phyloP scores from a whole-genome alignment of 2,329 filamentous ascomycete species.

The Apiospora kogelbergensis region DNA sequence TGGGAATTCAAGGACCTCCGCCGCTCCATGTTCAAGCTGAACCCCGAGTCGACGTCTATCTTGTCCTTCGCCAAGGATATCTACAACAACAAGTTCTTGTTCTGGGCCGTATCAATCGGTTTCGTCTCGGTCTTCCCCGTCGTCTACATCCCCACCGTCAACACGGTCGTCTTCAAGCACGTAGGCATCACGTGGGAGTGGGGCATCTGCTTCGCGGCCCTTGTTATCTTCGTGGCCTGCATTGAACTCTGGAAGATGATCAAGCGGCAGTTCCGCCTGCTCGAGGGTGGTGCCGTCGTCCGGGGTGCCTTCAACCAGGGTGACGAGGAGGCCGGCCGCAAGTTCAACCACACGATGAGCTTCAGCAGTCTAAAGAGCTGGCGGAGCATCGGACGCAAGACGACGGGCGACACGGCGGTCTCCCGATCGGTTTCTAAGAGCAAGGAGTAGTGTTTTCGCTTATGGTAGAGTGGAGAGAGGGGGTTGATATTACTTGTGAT shows the following conservation, averaged over 20 bases:
- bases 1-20: slow-evolving; percentile 78
- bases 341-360: slow-evolving; percentile 49
- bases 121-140: slow-evolving; percentile 64
- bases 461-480: background rate
- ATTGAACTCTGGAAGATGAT: slow-evolving; percentile 71
- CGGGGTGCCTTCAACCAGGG: slow-evolving; percentile 54
- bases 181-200: slow-evolving; percentile 73
- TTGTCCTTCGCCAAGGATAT: slow-evolving; percentile 62
- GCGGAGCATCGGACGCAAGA: slow-evolving; percentile 33
- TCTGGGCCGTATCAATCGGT: slow-evolving; percentile 64
- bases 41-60: slow-evolving; percentile 48
- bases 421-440: background rate
- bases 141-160: slow-evolving; percentile 72
- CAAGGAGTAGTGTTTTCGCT: background rate
- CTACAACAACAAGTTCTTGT: slow-evolving; percentile 69
- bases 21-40: slow-evolving; percentile 69
- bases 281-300: slow-evolving; percentile 52
- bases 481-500: background rate
- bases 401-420: slow-evolving; percentile 22
- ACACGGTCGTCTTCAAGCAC: slow-evolving; percentile 72
- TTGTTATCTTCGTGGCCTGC: slow-evolving; percentile 63
- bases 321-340: slow-evolving; percentile 42
- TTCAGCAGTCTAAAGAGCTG: slow-evolving; percentile 49
- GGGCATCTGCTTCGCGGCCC: slow-evolving; percentile 64
- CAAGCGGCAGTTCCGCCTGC: slow-evolving; percentile 58